Evolutionary conservation across 1,284 basidiomycete genomes (phyloP).

Genomic region (Pascua guehoae): DNA sequence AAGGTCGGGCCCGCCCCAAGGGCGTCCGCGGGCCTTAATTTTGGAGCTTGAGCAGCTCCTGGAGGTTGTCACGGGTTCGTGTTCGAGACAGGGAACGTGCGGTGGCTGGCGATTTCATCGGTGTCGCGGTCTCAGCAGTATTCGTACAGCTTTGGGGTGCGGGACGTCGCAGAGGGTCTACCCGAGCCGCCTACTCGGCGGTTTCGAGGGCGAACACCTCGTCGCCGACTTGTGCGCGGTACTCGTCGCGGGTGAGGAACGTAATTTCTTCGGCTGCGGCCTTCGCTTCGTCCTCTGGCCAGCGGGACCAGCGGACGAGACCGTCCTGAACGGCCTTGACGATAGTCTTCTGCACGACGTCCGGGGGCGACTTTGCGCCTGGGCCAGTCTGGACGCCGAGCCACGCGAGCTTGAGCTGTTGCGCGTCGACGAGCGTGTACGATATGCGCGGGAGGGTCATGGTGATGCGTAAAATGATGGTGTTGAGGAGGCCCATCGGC

Average conservation of each 20-base stretch:
- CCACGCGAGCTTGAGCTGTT: constrained; percentile 13
- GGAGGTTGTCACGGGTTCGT: too few relatives aligned
- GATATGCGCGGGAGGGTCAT: constrained; percentile 1
- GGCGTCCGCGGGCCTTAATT: too few relatives aligned
- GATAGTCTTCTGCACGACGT: background rate
- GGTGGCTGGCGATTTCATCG: too few relatives aligned
- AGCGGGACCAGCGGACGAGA: background rate
- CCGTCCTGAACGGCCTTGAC: background rate
- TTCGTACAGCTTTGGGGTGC: too few relatives aligned
- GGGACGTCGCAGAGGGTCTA: too few relatives aligned
- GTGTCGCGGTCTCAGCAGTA: too few relatives aligned
- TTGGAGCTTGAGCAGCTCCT: too few relatives aligned
- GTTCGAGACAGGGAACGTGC: too few relatives aligned
- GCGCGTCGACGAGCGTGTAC: constrained; percentile 12
- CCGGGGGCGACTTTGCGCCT: background rate
- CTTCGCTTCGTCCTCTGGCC: background rate
- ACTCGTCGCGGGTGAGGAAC: constrained; percentile 6
- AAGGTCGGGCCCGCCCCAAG: too few relatives aligned
- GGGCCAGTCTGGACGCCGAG: constrained; percentile 4
- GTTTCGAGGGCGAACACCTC: constrained; percentile 10
- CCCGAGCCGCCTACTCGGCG: background rate
- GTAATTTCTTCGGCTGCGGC: background rate
- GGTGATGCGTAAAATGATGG: constrained; percentile 8
- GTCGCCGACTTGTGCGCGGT: constrained; percentile 5
- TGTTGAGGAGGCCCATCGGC: constrained; percentile 12